Evolutionary conservation across 805 yeast species (phyloP).

Genomic region (Candida gorgasii): DNA sequence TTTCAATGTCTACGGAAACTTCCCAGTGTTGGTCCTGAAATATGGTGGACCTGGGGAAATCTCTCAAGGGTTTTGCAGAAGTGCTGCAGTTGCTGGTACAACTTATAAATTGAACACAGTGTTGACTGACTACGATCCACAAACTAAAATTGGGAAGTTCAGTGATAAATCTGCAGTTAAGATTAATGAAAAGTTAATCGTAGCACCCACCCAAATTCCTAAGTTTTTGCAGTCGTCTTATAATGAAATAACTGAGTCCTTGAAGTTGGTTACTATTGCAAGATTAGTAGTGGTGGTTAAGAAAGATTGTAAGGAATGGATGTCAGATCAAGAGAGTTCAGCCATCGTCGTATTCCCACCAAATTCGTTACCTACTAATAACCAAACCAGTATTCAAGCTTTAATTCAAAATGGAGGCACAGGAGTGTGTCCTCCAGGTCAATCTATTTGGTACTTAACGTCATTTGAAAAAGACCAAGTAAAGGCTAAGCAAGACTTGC

Average conservation of each 20-base stretch:
- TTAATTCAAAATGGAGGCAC: constrained; percentile 84
- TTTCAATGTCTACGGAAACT: constrained; percentile 89
- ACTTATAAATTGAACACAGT: constrained; percentile 81
- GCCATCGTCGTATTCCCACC: constrained; percentile 94
- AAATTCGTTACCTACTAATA: constrained; percentile 63
- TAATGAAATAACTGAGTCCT: constrained; percentile 44
- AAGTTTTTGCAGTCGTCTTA: constrained; percentile 43
- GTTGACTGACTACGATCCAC: constrained; percentile 64
- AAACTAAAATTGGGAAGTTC: constrained; percentile 64
- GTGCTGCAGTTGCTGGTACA: constrained; percentile 98
- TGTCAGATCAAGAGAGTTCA: constrained; percentile 77
- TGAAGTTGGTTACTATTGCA: constrained; percentile 55
- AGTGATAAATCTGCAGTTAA: constrained; percentile 73
- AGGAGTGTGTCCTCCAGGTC: constrained; percentile 85
- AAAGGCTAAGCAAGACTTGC: constrained; percentile 75
- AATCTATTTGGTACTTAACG: constrained; percentile 87
- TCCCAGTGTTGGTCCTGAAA: constrained; percentile 89
- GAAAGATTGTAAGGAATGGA: constrained; percentile 90
- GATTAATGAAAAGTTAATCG: constrained; percentile 76
- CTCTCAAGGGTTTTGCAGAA: constrained; percentile 94
- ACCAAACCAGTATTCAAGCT: constrained; percentile 78
- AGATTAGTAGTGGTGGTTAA: constrained; percentile 81
- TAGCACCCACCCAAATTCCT: constrained; percentile 67
- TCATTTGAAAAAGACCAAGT: constrained; percentile 66
- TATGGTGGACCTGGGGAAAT: constrained; percentile 96